A percentile compares a stretch with the other conserved stretches of the same genome.
Evolutionary conservation across 352 stramenopile genomes (phyloP).

Genomic region (Globisporangium radiosum): DNA sequence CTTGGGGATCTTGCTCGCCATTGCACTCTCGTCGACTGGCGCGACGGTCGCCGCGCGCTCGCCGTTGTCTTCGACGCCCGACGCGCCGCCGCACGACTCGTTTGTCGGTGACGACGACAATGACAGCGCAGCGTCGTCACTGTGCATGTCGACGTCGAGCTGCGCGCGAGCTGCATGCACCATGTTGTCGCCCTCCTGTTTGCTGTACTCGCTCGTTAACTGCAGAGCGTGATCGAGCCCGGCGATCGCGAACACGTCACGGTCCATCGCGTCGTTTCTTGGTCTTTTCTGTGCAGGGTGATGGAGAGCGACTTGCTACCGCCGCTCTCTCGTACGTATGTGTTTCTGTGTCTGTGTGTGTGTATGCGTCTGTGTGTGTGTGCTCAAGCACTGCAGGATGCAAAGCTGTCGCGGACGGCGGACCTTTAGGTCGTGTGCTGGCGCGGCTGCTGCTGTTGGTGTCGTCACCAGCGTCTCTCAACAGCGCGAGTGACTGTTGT

Average conservation of each 20-base stretch:
- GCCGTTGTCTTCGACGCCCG: constrained; percentile 11
- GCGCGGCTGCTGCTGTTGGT: background rate
- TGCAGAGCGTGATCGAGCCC: background rate
- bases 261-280: background rate
- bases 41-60: constrained; percentile 11
- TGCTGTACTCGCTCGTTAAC: too few relatives aligned
- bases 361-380: background rate
- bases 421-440: background rate
- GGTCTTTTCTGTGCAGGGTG: background rate
- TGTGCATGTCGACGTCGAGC: background rate
- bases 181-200: too few relatives aligned
- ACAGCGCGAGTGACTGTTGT: too few relatives aligned
- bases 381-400: background rate
- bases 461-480: background rate
- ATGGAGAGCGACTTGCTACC: background rate
- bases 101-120: constrained; percentile 8
- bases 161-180: background rate
- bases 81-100: constrained; percentile 8
- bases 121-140: background rate
- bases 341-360: background rate
- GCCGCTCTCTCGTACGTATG: background rate
- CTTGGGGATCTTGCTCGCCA: constrained; percentile 10
- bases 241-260: background rate
- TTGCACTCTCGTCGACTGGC: background rate
- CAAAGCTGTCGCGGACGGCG: background rate